Conservation (phyloP, 2,329 filamentous ascomycete genomes). For the Xylaria sp. region DNA sequence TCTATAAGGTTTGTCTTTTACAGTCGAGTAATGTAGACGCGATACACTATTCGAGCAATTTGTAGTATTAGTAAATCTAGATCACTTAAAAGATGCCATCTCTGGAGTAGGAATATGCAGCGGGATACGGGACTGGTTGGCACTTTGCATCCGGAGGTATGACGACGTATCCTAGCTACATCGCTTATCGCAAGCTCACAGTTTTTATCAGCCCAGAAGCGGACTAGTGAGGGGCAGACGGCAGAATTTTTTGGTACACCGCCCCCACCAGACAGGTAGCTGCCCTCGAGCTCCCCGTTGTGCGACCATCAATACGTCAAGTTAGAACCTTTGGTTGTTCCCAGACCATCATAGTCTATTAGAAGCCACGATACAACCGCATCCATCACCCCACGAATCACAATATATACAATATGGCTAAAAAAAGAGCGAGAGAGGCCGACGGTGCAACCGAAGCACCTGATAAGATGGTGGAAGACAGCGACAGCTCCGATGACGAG, state of each 20-base stretch:
- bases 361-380: not conserved
- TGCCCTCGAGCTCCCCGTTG: conserved; percentile 13
- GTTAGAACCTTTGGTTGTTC: not conserved
- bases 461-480: conserved; percentile 61
- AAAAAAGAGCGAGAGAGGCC: conserved; percentile 62
- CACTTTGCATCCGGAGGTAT: not conserved
- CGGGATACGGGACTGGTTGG: not conserved
- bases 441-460: conserved; percentile 59
- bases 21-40: too few species aligned
- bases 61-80: not conserved
- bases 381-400: not conserved
- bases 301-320: conserved; percentile 13
- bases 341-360: not conserved
- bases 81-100: not conserved
- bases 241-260: conserved; percentile 53
- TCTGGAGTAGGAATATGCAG: not conserved
- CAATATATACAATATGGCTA: conserved; percentile 56
- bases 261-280: conserved; percentile 25
- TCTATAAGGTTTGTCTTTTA: not conserved
- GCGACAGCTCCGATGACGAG: conserved; percentile 62
- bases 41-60: not conserved
- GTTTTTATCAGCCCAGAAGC: conserved; percentile 41
- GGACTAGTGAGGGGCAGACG: conserved; percentile 57
- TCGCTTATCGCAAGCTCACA: conserved; percentile 14
- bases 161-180: not conserved